These are phyloP conservation scores for Neonectria ditissima DNA, from an alignment of 2,329 filamentous ascomycete species.

Conservation along the genomic window DNA sequence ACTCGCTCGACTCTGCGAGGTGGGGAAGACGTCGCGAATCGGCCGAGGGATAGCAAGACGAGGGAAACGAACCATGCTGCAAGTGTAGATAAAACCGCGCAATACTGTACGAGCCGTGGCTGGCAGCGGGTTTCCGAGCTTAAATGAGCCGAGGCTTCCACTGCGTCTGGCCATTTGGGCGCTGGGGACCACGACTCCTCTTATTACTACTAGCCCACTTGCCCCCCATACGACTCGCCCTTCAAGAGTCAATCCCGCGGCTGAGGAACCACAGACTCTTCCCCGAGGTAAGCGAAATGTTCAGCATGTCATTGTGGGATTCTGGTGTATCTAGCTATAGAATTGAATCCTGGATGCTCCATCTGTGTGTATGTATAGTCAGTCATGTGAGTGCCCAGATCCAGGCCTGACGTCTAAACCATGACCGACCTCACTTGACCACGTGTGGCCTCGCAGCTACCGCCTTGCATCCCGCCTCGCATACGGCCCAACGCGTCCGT, in stretches of 20 bases:
- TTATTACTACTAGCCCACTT: conserved; percentile 1
- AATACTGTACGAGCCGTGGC: conserved; percentile 36
- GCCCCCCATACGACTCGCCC: neutral
- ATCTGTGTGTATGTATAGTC: neutral
- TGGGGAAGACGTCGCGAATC: conserved; percentile 4
- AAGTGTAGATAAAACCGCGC: conserved; percentile 26
- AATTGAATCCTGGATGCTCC: neutral
- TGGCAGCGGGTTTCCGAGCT: conserved; percentile 24
- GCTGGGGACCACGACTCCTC: neutral
- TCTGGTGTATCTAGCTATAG: neutral
- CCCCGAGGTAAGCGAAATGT: neutral
- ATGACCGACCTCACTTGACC: conserved; percentile 21
- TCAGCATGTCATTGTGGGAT: neutral
- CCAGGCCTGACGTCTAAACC: neutral
- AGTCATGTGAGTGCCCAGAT: too few species aligned
- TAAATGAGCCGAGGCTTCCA: conserved; percentile 37
- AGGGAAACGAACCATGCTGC: conserved; percentile 7
- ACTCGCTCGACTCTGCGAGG: neutral
- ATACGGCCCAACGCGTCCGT: neutral
- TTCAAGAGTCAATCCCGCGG: neutral
- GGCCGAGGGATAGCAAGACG: conserved; percentile 10
- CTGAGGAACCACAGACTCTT: neutral
- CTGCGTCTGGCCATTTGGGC: neutral
- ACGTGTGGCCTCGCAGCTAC: conserved; percentile 17
- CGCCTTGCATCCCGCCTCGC: conserved; percentile 13